phyloP scores from a whole-genome alignment of 805 yeast genomes.

The Yamadazyma sp. region DNA sequence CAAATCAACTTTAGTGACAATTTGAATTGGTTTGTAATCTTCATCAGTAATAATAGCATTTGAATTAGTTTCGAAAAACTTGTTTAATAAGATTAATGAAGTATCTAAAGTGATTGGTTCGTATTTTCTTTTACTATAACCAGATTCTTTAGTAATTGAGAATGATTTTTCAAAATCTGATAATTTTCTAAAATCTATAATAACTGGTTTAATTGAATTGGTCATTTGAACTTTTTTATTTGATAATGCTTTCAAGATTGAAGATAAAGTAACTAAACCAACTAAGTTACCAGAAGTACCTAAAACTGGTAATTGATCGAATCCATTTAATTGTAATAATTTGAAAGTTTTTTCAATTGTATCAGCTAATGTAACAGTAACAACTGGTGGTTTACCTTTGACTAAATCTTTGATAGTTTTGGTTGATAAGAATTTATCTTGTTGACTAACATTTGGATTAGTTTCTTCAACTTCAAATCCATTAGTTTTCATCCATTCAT shows the following conservation, averaged over 20 bases:
- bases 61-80: constrained; percentile 80
- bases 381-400: constrained; percentile 68
- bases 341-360: constrained; percentile 63
- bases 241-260: constrained; percentile 64
- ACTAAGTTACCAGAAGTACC: constrained; percentile 56
- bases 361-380: constrained; percentile 61
- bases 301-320: constrained; percentile 83
- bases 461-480: constrained; percentile 60
- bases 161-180: constrained; percentile 64
- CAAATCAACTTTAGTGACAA: constrained; percentile 82
- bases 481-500: constrained; percentile 84
- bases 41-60: constrained; percentile 78
- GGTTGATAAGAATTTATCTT: constrained; percentile 37
- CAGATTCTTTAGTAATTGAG: constrained; percentile 53
- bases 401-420: constrained; percentile 64
- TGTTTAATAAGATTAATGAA: constrained; percentile 63
- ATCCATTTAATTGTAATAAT: constrained; percentile 69
- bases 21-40: constrained; percentile 70
- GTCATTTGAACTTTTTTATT: constrained; percentile 55
- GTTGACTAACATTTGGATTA: constrained; percentile 35
- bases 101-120: constrained; percentile 64
- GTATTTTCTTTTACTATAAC: constrained; percentile 62
- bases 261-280: constrained; percentile 76
- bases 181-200: constrained; percentile 73
- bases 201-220: constrained; percentile 54